A percentile compares a stretch with the other conserved stretches of the same genome.
phyloP scores from a whole-genome alignment of 2,329 filamentous ascomycete species.

The Colletotrichum incanum region DNA sequence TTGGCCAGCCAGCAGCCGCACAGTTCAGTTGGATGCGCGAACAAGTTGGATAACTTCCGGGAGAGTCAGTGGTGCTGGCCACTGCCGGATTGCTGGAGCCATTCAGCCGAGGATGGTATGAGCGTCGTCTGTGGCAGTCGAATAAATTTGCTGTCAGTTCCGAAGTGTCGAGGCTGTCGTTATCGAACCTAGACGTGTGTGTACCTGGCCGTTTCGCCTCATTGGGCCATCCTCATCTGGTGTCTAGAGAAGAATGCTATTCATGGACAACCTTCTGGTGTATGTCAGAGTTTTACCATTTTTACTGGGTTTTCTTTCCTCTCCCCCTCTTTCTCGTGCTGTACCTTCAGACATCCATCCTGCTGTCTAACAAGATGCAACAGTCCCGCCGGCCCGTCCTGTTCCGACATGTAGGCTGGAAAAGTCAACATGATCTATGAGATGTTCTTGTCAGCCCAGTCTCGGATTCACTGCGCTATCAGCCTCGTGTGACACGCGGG shows the following conservation, averaged over 20 bases:
- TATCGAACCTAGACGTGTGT: background rate
- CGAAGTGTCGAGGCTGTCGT: background rate
- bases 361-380: slow-evolving; percentile 8
- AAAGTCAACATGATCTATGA: slow-evolving; percentile 7
- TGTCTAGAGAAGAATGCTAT: slow-evolving; percentile 1
- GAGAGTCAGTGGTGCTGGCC: background rate
- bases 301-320: no score
- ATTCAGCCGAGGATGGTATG: background rate
- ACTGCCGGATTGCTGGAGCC: slow-evolving; percentile 1
- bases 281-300: background rate
- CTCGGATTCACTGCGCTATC: slow-evolving; percentile 9
- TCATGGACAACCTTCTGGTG: background rate
- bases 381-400: background rate
- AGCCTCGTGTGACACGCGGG: slow-evolving; percentile 12
- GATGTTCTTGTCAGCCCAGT: background rate
- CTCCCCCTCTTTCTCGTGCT: background rate
- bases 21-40: background rate
- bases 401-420: background rate
- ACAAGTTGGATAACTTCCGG: slow-evolving; percentile 1
- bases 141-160: background rate
- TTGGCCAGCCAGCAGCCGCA: background rate
- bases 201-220: background rate
- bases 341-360: background rate
- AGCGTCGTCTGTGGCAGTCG: background rate
- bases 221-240: background rate